Evolutionary conservation across 768 basidiomycete species (phyloP).

Genomic region (Calocera cornea): DNA sequence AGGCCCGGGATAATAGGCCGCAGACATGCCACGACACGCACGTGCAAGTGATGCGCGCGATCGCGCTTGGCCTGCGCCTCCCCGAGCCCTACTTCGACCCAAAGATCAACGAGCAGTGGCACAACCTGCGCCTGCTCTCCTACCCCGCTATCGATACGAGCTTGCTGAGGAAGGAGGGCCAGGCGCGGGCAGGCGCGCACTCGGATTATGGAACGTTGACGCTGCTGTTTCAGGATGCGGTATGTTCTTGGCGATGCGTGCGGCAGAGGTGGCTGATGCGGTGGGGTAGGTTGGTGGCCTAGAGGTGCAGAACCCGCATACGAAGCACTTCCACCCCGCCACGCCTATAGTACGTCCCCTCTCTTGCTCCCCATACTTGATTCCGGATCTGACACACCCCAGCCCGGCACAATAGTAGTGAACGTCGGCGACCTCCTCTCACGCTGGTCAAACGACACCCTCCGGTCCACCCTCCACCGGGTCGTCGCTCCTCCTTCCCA

Average conservation of each 20-base stretch:
- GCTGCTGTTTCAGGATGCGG: slow-evolving; percentile 64
- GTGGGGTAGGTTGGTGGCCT: slow-evolving; percentile 47
- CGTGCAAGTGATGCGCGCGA: slow-evolving; percentile 64
- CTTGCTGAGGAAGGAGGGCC: slow-evolving; percentile 46
- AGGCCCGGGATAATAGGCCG: not conserved
- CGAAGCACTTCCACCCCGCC: slow-evolving; percentile 54
- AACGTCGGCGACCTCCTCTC: slow-evolving; percentile 71
- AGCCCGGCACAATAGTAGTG: slow-evolving; percentile 72
- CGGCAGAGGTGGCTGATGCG: not conserved
- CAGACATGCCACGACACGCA: slow-evolving; percentile 68
- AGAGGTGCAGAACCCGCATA: slow-evolving; percentile 70
- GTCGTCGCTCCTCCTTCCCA: slow-evolving; percentile 53
- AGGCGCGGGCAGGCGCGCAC: slow-evolving; percentile 71
- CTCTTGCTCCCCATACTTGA: not conserved
- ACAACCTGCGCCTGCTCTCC: slow-evolving; percentile 66
- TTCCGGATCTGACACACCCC: slow-evolving; percentile 5
- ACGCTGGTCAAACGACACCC: slow-evolving; percentile 70
- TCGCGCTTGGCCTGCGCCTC: slow-evolving; percentile 66
- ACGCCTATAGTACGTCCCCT: slow-evolving; percentile 49
- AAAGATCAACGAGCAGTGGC: slow-evolving; percentile 60
- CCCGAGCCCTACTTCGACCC: slow-evolving; percentile 62
- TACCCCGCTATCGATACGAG: slow-evolving; percentile 62
- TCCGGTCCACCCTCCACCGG: slow-evolving; percentile 56
- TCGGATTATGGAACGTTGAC: slow-evolving; percentile 81
- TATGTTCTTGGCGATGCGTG: slow-evolving; percentile 19